Evolutionary conservation across 1,284 basidiomycete species (phyloP), one percentile per base, ranked within the genome.

Genomic region (Boletellus sp.): DNA sequence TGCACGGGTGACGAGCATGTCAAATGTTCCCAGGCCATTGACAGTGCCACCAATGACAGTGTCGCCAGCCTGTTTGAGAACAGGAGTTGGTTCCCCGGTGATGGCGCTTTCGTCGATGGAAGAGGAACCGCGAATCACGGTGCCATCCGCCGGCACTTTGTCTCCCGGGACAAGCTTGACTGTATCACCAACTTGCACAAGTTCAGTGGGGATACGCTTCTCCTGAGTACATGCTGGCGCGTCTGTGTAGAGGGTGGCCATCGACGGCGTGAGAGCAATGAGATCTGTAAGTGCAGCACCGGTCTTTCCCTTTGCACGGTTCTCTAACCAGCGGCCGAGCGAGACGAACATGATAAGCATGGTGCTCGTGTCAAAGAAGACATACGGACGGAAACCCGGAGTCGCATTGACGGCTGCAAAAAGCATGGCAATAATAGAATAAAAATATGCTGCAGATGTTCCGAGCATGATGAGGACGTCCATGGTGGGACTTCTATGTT

Each of bases 301-400:
- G 1, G 96, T 99, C 69, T 91, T 91, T 34, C 96, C 95, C 68
- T 99, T 99, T 32, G 96, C 96, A 41, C 86, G 79, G 69, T 97
- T 99, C 71, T 99, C 96, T 43, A 99, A 79, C 70, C 89, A 97
- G 32, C 96, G 84, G 2, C 95, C 96, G 23, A 99, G 80, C 4
- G 92, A 93, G 57, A 98, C 91, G 64, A 99, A 99, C 69, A 87
- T 93, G 76, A 99, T 90, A 48, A 99, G 75, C 96, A 99, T 99
- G 14, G 94, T 96, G 59, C 91, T 94, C 2, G 96, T 99, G 70
- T 99, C 96, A 70, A 99, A 99, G 73, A 98, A 99, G 25, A 94
- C 83, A 62, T 89, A 80, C 1, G 96, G 95, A 29, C 79, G 83
- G 63, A 79, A 90, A 45, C 79, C 78, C 0, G 82, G 74, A 5